A percentile compares a stretch with the other conserved stretches of the same genome.
phyloP scores from a whole-genome alignment of 2,329 filamentous ascomycete genomes.

The Monosporascus sp. region DNA sequence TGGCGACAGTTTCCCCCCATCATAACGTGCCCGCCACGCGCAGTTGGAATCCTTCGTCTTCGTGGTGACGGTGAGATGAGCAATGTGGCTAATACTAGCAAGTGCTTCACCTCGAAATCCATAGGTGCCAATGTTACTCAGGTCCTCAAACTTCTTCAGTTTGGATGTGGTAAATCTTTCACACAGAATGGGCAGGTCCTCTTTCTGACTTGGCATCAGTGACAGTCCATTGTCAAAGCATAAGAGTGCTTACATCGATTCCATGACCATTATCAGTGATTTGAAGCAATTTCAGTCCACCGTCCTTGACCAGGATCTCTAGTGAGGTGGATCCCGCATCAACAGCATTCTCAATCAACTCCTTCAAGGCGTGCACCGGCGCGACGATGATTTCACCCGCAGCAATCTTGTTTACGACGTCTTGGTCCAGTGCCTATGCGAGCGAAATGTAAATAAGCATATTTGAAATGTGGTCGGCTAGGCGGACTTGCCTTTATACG shows the following conservation, averaged over 20 bases:
- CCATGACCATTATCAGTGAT: constrained; percentile 97
- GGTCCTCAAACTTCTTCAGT: constrained; percentile 85
- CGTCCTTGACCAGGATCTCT: constrained; percentile 90
- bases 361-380: constrained; percentile 91
- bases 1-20: constrained; percentile 73
- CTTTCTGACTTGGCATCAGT: constrained; percentile 54
- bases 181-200: constrained; percentile 86
- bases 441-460: not conserved
- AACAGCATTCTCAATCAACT: constrained; percentile 93
- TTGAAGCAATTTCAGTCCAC: constrained; percentile 88
- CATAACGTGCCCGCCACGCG: constrained; percentile 87
- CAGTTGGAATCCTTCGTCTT: constrained; percentile 83
- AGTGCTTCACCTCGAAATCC: constrained; percentile 96
- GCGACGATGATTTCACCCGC: constrained; percentile 98
- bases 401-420: constrained; percentile 98
- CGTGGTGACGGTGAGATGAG: constrained; percentile 90
- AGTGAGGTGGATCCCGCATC: constrained; percentile 92
- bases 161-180: constrained; percentile 97
- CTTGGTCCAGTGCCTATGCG: constrained; percentile 71
- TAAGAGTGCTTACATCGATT: constrained; percentile 64
- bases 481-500: constrained; percentile 42
- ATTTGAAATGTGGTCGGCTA: not conserved
- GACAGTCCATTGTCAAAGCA: constrained; percentile 7
- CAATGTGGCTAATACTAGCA: constrained; percentile 97
- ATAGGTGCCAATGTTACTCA: constrained; percentile 86